Percentiles rank a stretch among this genome's conserved stretches.
These are phyloP conservation scores for Tetrapisispora fleetii DNA, from an alignment of 805 yeast genomes.

Conservation along the genomic window DNA sequence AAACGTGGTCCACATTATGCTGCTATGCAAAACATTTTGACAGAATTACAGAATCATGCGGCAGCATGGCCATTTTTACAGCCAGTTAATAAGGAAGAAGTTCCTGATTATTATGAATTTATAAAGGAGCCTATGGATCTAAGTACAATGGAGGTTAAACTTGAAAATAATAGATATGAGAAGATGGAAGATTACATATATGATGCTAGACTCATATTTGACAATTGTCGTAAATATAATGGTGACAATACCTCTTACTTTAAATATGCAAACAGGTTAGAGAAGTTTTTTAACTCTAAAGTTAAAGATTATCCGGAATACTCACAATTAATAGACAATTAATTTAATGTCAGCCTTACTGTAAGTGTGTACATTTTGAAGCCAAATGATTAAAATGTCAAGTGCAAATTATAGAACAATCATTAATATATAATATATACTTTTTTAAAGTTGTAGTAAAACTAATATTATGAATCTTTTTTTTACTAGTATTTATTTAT, in stretches of 20 bases:
- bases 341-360: slow-evolving; percentile 2
- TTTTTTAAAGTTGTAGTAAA: neutral
- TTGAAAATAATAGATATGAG: slow-evolving; percentile 86
- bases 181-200: slow-evolving; percentile 84
- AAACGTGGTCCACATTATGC: slow-evolving; percentile 92
- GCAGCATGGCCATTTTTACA: slow-evolving; percentile 96
- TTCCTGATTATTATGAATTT: slow-evolving; percentile 90
- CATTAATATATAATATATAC: neutral
- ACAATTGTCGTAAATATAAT: slow-evolving; percentile 87
- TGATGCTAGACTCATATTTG: slow-evolving; percentile 77
- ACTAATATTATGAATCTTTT: neutral
- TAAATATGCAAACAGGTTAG: slow-evolving; percentile 89
- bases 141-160: slow-evolving; percentile 86
- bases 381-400: neutral
- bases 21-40: slow-evolving; percentile 77
- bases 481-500: neutral
- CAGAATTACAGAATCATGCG: slow-evolving; percentile 88
- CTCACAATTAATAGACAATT: slow-evolving; percentile 60
- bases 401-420: neutral
- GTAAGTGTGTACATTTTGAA: neutral
- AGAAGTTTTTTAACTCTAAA: slow-evolving; percentile 74
- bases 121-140: slow-evolving; percentile 98
- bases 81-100: slow-evolving; percentile 90
- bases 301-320: slow-evolving; percentile 89
- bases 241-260: slow-evolving; percentile 91